Evolutionary conservation across 257 asterid genomes (phyloP).

Genomic region (Solanum tarijense): DNA sequence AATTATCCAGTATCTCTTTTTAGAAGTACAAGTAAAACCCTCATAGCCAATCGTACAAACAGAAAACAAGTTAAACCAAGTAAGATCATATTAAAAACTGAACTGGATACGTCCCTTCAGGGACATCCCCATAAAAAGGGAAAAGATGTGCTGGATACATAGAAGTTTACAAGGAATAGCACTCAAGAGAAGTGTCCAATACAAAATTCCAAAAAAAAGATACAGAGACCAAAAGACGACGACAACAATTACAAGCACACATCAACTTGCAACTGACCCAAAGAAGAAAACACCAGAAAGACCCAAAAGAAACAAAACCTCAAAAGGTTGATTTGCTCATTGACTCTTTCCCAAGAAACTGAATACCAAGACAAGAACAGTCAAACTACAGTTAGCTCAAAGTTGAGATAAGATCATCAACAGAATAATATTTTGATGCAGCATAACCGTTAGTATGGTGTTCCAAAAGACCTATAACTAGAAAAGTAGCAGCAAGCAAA

Average conservation of each 20-base stretch:
- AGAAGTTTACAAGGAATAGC: neutral
- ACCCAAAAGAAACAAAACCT: neutral
- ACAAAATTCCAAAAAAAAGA: neutral
- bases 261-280: neutral
- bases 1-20: neutral
- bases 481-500: neutral
- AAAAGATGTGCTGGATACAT: neutral
- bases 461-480: neutral
- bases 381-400: neutral
- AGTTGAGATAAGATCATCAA: neutral
- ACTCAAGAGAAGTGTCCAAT: neutral
- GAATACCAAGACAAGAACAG: neutral
- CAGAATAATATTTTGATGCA: neutral
- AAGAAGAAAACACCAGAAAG: neutral
- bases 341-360: neutral
- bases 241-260: neutral
- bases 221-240: neutral
- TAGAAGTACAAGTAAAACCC: neutral
- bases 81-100: neutral
- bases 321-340: neutral
- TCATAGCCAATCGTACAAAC: neutral
- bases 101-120: neutral
- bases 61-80: neutral
- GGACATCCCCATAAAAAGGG: neutral
- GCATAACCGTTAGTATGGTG: neutral